Evolutionary conservation across 768 basidiomycete species (phyloP).

Genomic region (Naganishia antarctica): DNA sequence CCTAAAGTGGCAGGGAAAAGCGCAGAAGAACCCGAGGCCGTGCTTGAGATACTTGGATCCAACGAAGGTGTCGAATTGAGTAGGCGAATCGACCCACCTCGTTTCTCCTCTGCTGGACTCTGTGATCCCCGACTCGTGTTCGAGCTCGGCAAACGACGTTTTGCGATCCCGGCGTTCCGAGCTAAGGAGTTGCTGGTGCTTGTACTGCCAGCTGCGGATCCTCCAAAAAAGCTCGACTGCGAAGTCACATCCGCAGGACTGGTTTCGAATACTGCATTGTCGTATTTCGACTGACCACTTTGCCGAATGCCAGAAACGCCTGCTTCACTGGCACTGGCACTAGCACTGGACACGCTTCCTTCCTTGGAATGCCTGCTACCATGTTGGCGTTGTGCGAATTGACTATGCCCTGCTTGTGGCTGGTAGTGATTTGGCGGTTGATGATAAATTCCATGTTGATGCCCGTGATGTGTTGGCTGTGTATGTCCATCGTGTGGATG

Average conservation of each 20-base stretch:
- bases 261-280: neutral
- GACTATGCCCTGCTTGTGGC: neutral
- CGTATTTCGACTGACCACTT: slow-evolving; percentile 11
- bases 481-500: neutral
- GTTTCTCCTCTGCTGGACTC: slow-evolving; percentile 27
- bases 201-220: slow-evolving; percentile 1
- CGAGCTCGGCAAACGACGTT: slow-evolving; percentile 25
- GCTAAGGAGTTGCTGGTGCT: neutral
- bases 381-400: neutral
- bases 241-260: neutral
- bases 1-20: slow-evolving; percentile 8
- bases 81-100: slow-evolving; percentile 6
- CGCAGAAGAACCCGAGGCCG: slow-evolving; percentile 6
- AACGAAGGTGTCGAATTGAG: slow-evolving; percentile 8
- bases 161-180: neutral
- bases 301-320: slow-evolving; percentile 8
- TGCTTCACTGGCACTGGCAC: slow-evolving; percentile 30
- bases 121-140: slow-evolving; percentile 26
- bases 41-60: slow-evolving; percentile 14
- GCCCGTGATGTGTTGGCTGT: neutral
- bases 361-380: slow-evolving; percentile 42
- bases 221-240: neutral
- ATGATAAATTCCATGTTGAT: slow-evolving; percentile 4
- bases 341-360: slow-evolving; percentile 41
- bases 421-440: neutral